Evolutionary conservation across 139 green algal genomes (phyloP), one percentile per base, ranked within the genome.

Genomic region (Micromonas commoda): DNA sequence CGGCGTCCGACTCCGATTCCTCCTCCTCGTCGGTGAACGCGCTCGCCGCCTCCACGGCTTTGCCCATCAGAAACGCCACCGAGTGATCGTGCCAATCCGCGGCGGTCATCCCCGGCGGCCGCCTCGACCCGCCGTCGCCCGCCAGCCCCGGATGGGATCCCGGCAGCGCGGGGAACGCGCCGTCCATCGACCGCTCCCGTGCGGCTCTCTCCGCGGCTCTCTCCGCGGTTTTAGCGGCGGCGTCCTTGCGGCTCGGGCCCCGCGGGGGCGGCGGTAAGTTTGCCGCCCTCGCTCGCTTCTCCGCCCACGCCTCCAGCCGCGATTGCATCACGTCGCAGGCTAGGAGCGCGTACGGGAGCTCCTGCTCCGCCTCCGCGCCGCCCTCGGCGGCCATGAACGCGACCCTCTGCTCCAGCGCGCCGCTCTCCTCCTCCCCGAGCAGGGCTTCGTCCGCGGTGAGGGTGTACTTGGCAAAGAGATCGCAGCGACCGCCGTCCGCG

Each of bases 391-490:
- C 29, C 26, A 71, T n/a, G 5, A 3, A 13, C 2, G 24, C 26
- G 5, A 71, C 16, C 28, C 29, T 51, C 64, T 26, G 3, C 29
- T 71, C 64, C 4, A 71, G 64, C 64, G 64, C 26, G 32, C 26
- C 64, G 26, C 32, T n/a, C 26, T 71, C 64, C 16, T 37, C 28
- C 64, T 32, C 33, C 64, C 26, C 64, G 64, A 71, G 32, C 69
- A 35, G 34, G 20, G 23, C 31, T 0, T 88, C 81, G 20, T 90
- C 82, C 0, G 9, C 45, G n/a, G 87, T 64, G 5, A 68, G 68
- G 0, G 86, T 88, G 81, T 92, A 96, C 84, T 96, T 96, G 76
- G 86, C 83, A 78, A 91, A 95, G 1, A 64, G n/a, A 73, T 91
- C 88, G 31, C 39, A 78, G 51, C 35, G 4, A 69, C 71, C 28